Conservation (phyloP, 257 asterid species). For the Solanum medicagineum region DNA sequence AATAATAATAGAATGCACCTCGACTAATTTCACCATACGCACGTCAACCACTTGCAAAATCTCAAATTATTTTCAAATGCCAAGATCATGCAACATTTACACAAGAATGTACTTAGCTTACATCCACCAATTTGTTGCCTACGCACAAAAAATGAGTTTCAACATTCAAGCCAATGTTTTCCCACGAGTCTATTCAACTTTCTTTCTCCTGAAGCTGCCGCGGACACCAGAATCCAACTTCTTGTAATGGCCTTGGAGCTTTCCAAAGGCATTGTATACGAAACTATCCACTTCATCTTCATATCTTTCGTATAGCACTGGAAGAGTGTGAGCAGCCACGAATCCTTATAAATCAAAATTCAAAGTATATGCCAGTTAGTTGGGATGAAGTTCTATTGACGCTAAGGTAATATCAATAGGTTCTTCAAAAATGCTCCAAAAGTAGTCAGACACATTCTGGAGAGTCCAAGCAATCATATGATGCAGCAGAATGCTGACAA, state of each 20-base stretch:
- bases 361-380: neutral
- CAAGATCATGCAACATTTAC: neutral
- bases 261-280: constrained; percentile 26
- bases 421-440: too few relatives aligned
- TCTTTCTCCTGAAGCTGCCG: constrained; percentile 35
- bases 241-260: constrained; percentile 45
- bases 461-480: neutral
- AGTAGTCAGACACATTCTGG: too few relatives aligned
- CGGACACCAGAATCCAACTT: constrained; percentile 56
- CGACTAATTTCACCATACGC: too few relatives aligned
- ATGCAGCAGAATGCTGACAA: neutral
- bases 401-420: neutral
- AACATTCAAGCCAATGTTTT: neutral
- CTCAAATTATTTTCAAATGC: neutral
- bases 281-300: constrained; percentile 69
- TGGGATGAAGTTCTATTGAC: neutral
- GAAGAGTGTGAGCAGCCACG: constrained; percentile 77
- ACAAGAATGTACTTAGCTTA: neutral
- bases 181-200: constrained; percentile 25
- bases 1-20: neutral
- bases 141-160: neutral
- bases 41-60: too few relatives aligned
- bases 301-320: constrained; percentile 64
- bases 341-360: constrained; percentile 33
- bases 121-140: neutral